phyloP scores from a whole-genome alignment of 2,329 filamentous ascomycete genomes.

The Monilinia fructicola region DNA sequence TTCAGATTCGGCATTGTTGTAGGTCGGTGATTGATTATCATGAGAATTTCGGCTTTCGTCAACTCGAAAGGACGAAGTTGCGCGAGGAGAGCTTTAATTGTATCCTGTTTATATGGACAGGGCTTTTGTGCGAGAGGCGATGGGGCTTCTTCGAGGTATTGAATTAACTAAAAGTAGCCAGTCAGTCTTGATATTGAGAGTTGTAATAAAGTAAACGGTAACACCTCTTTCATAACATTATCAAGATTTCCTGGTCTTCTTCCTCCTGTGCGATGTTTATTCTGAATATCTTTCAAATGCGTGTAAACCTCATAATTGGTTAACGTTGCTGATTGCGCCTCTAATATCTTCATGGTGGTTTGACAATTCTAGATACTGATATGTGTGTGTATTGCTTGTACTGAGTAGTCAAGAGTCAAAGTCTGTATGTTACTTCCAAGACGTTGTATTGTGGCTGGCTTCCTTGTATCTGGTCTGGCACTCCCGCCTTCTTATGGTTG shows the following conservation, averaged over 20 bases:
- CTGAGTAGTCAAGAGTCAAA: no score
- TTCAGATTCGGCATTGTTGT: slow-evolving; percentile 57
- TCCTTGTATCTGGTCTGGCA: background rate
- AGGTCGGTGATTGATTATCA: slow-evolving; percentile 67
- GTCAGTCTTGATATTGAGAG: background rate
- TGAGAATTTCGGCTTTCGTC: slow-evolving; percentile 66
- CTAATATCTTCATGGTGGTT: slow-evolving; percentile 62
- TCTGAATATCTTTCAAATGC: slow-evolving; percentile 59
- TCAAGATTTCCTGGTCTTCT: slow-evolving; percentile 27
- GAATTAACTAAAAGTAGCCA: slow-evolving; percentile 51
- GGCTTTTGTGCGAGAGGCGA: slow-evolving; percentile 50
- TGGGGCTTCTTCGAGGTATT: slow-evolving; percentile 57
- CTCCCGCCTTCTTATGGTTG: background rate
- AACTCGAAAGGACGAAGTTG: slow-evolving; percentile 57
- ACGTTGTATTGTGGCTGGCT: slow-evolving; percentile 10
- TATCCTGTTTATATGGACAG: slow-evolving; percentile 49
- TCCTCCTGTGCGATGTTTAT: slow-evolving; percentile 19
- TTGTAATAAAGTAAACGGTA: slow-evolving; percentile 31
- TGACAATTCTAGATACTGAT: background rate
- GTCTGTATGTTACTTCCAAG: background rate
- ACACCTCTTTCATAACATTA: slow-evolving; percentile 68
- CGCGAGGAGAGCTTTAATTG: slow-evolving; percentile 55
- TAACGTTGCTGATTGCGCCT: slow-evolving; percentile 67
- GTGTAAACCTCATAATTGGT: slow-evolving; percentile 73
- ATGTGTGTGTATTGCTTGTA: background rate